Conservation (phyloP, 2,329 filamentous ascomycete genomes). For the Cercospora janseana region DNA sequence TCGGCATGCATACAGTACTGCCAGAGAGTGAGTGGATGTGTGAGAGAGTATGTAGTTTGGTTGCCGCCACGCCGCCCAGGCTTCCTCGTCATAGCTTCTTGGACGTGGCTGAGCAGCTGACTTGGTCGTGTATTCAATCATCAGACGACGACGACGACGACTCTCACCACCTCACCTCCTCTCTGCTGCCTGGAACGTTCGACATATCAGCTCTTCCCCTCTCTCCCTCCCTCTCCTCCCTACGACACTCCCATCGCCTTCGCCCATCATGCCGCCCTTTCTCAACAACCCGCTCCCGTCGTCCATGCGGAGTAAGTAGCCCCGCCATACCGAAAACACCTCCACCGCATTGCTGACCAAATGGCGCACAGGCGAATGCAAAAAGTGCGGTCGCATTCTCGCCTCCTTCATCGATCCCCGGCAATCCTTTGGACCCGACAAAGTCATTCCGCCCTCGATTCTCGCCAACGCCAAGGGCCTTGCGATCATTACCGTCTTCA, state of each 20-base stretch:
- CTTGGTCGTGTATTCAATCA: too few species aligned
- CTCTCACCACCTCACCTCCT: background rate
- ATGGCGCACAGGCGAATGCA: slow-evolving; percentile 77
- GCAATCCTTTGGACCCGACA: slow-evolving; percentile 92
- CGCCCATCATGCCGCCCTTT: slow-evolving; percentile 43
- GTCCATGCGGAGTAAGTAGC: slow-evolving; percentile 52
- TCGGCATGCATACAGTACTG: too few species aligned
- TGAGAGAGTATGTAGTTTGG: too few species aligned
- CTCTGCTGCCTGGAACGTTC: background rate
- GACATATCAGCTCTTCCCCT: background rate
- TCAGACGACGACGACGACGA: background rate
- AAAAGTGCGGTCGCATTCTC: slow-evolving; percentile 94
- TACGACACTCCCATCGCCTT: background rate
- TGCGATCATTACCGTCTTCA: slow-evolving; percentile 81
- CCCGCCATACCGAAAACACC: background rate
- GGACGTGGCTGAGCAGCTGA: too few species aligned
- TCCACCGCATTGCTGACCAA: background rate
- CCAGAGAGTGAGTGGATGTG: too few species aligned
- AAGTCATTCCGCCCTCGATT: slow-evolving; percentile 88
- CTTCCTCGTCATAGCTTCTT: too few species aligned
- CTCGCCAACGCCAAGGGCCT: slow-evolving; percentile 91
- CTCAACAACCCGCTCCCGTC: slow-evolving; percentile 56
- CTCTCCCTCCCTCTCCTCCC: background rate
- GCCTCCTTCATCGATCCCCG: slow-evolving; percentile 90
- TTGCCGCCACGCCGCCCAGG: too few species aligned